phyloP scores from a whole-genome alignment of 225 moss, liverwort and hornwort genomes.

The Pseudisothecium myosuroides region DNA sequence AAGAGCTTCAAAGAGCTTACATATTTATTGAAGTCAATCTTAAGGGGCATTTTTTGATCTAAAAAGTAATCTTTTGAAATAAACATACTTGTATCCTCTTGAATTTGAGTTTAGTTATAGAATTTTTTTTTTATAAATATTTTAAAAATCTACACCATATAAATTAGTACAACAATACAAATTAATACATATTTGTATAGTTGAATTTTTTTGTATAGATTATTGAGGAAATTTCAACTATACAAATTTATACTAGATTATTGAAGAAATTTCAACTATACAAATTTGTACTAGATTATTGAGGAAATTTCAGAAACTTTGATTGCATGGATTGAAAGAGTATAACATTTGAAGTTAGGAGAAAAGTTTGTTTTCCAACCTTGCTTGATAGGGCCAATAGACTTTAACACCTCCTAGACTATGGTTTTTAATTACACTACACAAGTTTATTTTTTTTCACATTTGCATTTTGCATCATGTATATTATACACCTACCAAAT shows the following conservation, averaged over 20 bases:
- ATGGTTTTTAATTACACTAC: not conserved
- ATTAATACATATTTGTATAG: no score
- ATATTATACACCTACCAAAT: not conserved
- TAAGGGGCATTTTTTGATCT: not conserved
- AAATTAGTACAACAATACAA: not conserved
- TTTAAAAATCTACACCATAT: not conserved
- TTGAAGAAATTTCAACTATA: no score
- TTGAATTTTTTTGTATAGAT: no score
- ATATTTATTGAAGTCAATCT: not conserved
- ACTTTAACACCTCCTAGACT: not conserved
- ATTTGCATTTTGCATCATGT: not conserved
- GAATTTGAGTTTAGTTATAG: not conserved
- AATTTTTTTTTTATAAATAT: not conserved
- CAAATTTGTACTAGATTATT: no score
- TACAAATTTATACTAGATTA: no score
- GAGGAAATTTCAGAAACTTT: no score
- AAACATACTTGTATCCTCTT: not conserved
- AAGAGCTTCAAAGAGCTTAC: no score
- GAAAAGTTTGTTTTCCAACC: not conserved
- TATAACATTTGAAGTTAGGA: no score
- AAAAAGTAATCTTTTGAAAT: no score
- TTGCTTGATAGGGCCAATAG: accelerated
- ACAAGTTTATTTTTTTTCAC: no score
- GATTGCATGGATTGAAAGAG: no score
- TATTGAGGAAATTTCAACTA: no score